Evolutionary conservation across 140 eudicot genomes (phyloP), one percentile per base, ranked within the genome.

Genomic region (Ambrosia hybrid): DNA sequence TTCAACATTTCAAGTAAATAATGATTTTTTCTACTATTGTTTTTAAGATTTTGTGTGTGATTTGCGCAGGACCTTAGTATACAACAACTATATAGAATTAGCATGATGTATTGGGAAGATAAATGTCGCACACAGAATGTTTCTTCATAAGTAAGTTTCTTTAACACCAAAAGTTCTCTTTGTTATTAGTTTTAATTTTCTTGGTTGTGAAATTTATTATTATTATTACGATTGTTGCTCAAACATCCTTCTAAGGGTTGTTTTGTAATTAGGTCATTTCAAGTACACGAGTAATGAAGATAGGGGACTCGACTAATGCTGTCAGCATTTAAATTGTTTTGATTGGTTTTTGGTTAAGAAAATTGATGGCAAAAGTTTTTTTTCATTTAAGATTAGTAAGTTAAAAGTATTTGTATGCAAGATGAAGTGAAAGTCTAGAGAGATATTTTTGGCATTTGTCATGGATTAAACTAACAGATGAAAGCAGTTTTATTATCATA

Each of bases 81-180:
- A 78, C 97, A 90, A 51, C 97, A 90, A 51, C 26, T 90, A 73
- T 91, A 91, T 85, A 84, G 97, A 81, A 91, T 91, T 21, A 91
- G 97, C 81, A 87, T 92, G 2, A 91, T 87, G 97, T 91, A 87
- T 73, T 91, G 97, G 97, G 97, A 91, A 71, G 97, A 91, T 79
- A 91, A 91, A 75, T 91, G 88, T 60, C 95, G 97, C 70, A 91
- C 97, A 62, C 97, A 91, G 49, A 88, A 92, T 70, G 97, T 91
- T 48, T 87, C 97, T 73, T 87, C 97, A 76, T 93, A 91, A 45
- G 97, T 91, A 81, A 82, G 90, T 81, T 79, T 53, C 57, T 71
- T 57, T 38, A n/a, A 68, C 11, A 67, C 37, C 10, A 63, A 57
- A 61, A 36, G 37, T 52, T 21, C 3, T 10, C 10, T 21, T n/a